Evolutionary conservation across 495 filamentous ascomycete species (phyloP).

Genomic region (Podospora appendiculata): DNA sequence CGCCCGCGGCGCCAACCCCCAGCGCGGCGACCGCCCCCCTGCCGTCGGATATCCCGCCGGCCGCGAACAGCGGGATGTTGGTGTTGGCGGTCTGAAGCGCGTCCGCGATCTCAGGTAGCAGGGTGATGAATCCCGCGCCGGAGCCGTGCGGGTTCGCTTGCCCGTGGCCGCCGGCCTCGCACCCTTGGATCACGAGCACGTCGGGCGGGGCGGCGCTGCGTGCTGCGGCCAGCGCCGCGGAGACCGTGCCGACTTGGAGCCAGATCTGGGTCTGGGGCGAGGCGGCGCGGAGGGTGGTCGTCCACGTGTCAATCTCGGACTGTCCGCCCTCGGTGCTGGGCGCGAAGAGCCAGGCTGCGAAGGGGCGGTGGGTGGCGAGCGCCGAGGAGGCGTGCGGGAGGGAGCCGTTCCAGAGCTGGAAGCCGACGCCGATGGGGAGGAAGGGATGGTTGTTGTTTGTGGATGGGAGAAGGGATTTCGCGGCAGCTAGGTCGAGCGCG

Average conservation of each 20-base stretch:
- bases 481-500: slow-evolving; percentile 76
- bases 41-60: slow-evolving; percentile 87
- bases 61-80: slow-evolving; percentile 79
- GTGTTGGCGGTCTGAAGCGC: slow-evolving; percentile 47
- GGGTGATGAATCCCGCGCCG: slow-evolving; percentile 84
- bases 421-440: slow-evolving; percentile 87
- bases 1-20: slow-evolving; percentile 78
- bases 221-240: slow-evolving; percentile 41
- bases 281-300: slow-evolving; percentile 36
- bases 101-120: slow-evolving; percentile 75
- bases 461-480: slow-evolving; percentile 52
- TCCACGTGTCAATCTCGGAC: slow-evolving; percentile 49
- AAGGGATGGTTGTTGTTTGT: slow-evolving; percentile 62
- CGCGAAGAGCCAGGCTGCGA: slow-evolving; percentile 67
- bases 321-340: slow-evolving; percentile 29
- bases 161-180: slow-evolving; percentile 60
- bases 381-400: slow-evolving; percentile 34
- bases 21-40: slow-evolving; percentile 82
- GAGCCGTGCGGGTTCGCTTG: slow-evolving; percentile 57
- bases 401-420: slow-evolving; percentile 79
- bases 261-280: slow-evolving; percentile 65
- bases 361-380: slow-evolving; percentile 44
- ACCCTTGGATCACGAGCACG: slow-evolving; percentile 64
- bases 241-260: slow-evolving; percentile 59
- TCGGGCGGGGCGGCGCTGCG: slow-evolving; percentile 38